A percentile compares a stretch with the other conserved stretches of the same genome.
These are phyloP conservation scores for Xylaria sp. DNA, from an alignment of 2,329 filamentous ascomycete species.

Conservation along the genomic window DNA sequence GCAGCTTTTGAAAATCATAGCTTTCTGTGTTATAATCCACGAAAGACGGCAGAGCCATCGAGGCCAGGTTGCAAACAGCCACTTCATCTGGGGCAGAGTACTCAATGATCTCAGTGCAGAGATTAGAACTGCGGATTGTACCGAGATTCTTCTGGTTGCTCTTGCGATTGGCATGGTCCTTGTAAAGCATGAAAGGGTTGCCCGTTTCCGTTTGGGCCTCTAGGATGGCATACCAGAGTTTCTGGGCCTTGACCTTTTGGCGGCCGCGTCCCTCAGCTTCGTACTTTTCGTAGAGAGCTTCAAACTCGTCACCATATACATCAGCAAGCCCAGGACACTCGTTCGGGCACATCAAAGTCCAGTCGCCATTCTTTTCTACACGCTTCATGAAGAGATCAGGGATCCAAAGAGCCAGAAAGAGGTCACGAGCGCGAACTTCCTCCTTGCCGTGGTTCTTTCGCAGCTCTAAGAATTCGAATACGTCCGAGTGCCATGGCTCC, in stretches of 20 bases:
- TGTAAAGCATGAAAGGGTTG: conserved; percentile 99
- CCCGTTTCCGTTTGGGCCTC: conserved; percentile 99
- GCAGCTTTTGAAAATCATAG: conserved; percentile 97
- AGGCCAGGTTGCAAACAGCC: conserved; percentile 97
- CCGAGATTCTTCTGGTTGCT: conserved; percentile 99
- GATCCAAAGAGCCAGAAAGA: conserved; percentile 98
- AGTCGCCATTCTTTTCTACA: conserved; percentile 94
- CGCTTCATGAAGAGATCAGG: conserved; percentile 99
- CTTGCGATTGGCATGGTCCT: conserved; percentile 98
- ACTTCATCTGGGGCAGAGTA: conserved; percentile 98
- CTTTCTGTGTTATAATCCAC: conserved; percentile 85
- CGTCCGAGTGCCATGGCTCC: conserved; percentile 98
- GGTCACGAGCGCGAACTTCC: conserved; percentile 93
- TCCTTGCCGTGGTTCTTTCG: conserved; percentile 99
- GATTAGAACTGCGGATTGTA: conserved; percentile 97
- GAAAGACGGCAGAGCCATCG: conserved; percentile 88
- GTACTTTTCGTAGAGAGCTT: conserved; percentile 92
- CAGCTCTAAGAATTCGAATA: conserved; percentile 96
- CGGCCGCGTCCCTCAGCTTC: conserved; percentile 88
- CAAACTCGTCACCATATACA: conserved; percentile 97
- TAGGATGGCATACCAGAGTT: conserved; percentile 98
- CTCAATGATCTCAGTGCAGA: conserved; percentile 98
- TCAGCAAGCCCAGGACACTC: conserved; percentile 95
- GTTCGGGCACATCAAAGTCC: conserved; percentile 98
- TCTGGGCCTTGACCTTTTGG: conserved; percentile 94